Base-by-base conservation (phyloP, 2,329 filamentous ascomycete species). In the Aspergillus sp. region DNA sequence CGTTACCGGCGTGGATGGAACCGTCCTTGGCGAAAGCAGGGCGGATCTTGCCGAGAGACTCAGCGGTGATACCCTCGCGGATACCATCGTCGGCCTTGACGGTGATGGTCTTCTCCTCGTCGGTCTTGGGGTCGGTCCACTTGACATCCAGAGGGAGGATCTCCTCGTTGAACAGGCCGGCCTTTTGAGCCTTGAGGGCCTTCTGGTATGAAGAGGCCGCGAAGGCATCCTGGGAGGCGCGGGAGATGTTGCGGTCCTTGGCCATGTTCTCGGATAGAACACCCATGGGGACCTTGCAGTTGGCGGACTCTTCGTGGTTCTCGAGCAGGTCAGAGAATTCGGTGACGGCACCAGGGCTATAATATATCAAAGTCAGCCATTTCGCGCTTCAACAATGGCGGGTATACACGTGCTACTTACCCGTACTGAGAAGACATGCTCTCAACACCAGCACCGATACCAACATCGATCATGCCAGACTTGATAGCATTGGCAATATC, bases 211-310 rank as follows among this genome's bases (percentile, higher is more conserved):
- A 96, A 3, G 82, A 78, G n/a, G 93, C 93, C 14, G 95, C 95
- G 75, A 98, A 99, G n/a, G 86, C 85, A 74, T 99, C 95, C 78
- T 98, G 95, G 52, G 84, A 80, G 11, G 82, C 78, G 61, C 95
- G 89, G 57, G 80, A 70, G 70, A 98, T 85, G 58, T 83, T 82
- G 69, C 89, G 86, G 73, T 92, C 91, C 78, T 91, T 90, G 66
- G 93, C 95, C 93, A 98, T 97, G 70, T 93, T 78, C 79, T 99
- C 95, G 27, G 91, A 96, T 50, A 98, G 82, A 11, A 92, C 85
- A 68, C 93, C 93, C 95, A 98, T 98, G 74, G 92, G 88, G 3
- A 98, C 93, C 80, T 96, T 97, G 87, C 95, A 99, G 84, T 97
- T 96, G 70, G 90, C 90, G 23, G 93, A 85, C 73, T 95, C 89